Conservation (phyloP, 129 eudicot species). For the Ambrosia trifida region DNA sequence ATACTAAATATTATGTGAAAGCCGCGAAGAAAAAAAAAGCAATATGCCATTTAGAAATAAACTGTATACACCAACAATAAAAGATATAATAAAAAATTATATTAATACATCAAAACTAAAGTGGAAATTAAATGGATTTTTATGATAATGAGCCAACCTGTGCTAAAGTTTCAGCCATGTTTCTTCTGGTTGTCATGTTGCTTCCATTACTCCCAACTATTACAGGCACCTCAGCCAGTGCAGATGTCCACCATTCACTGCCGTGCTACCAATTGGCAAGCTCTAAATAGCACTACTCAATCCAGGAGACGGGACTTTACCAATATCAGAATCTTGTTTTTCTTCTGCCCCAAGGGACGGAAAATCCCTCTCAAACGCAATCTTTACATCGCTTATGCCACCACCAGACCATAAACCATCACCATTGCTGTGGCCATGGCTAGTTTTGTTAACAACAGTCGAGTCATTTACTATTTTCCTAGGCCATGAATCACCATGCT, state of each 20-base stretch:
- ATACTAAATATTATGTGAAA: too few species aligned
- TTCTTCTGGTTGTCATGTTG: conserved; percentile 45
- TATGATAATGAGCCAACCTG: conserved; percentile 16
- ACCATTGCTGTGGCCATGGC: conserved; percentile 37
- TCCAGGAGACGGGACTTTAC: conserved; percentile 84
- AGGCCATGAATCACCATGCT: conserved; percentile 64
- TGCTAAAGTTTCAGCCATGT: conserved; percentile 93
- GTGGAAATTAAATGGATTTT: too few species aligned
- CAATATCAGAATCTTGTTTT: conserved; percentile 56
- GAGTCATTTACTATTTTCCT: conserved; percentile 46
- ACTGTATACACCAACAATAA: too few species aligned
- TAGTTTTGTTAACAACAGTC: conserved; percentile 38
- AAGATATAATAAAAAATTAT: too few species aligned
- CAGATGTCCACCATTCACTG: conserved; percentile 83
- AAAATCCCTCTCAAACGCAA: conserved; percentile 72
- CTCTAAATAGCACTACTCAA: conserved; percentile 69
- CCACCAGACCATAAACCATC: conserved; percentile 42
- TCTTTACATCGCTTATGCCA: conserved; percentile 40
- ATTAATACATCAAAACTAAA: too few species aligned
- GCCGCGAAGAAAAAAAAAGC: too few species aligned
- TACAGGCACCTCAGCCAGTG: conserved; percentile 85
- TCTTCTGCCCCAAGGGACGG: conserved; percentile 92
- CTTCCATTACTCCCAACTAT: conserved; percentile 52
- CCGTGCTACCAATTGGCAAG: conserved; percentile 56
- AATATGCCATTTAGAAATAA: too few species aligned